Evolutionary conservation across 306 rosid species (phyloP), one percentile per base, ranked within the genome.

Genomic region (Medicago arabica): DNA sequence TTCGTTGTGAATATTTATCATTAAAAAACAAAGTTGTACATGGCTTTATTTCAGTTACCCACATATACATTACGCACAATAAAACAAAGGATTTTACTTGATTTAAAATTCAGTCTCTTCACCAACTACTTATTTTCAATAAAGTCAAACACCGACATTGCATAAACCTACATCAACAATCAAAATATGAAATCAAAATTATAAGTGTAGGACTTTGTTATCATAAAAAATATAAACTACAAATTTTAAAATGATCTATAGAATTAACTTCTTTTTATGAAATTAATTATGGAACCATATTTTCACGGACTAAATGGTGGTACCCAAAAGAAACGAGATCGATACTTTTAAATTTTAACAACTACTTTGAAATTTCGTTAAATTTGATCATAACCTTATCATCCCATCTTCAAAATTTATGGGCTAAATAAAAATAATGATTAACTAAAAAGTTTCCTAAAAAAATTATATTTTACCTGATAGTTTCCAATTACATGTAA

Each of bases 121-220:
- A 92, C 92, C 78, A 92, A 5, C 5, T 86, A 63, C 3, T 25
- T 25, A 67, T 90, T 80, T 82, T 92, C 94, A 36, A 92, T 83
- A 94, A 93, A 90, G 86, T 93, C 98, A 79, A 93, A 93, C 69
- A 93, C 96, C 1, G 96, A 90, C 91, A 93, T 93, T 38, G 98
- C 92, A 41, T 78, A 93, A 44, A 93, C 66, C 96, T 92, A 57
- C 79, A 76, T 2, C 40, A 71, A 66, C 25, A 50, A 57, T 31
- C 17, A 15, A 71, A 66, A 43, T 12, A 15, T 58, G 17, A 9
- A 72, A 19, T 51, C 74, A 18, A 31, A 3, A 18, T 54, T 17
- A 19, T 8, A 2, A 41, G 15, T 47, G 25, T 43, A 43, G 1
- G 12, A 43, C 49, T 10, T 43, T 0, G 2, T 10, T 40, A 9